Percentiles rank a stretch among this genome's conserved stretches.
Conservation (phyloP, 768 basidiomycete genomes). For the Tricholoma matsutake region DNA sequence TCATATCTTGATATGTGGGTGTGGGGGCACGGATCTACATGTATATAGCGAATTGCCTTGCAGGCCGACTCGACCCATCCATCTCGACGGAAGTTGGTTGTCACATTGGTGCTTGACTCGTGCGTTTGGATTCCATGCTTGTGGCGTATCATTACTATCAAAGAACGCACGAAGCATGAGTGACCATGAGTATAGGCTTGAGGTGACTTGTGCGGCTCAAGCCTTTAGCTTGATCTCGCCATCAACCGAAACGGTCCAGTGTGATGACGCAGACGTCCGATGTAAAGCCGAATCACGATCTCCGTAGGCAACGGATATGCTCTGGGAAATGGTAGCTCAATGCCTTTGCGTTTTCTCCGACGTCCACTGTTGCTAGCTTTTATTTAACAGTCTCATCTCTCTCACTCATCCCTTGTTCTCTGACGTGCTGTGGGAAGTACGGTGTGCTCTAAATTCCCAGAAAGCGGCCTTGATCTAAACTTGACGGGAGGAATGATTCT, state of each 20-base stretch:
- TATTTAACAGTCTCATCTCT: not conserved
- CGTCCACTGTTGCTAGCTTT: not conserved
- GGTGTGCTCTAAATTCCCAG: not conserved
- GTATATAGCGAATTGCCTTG: not conserved
- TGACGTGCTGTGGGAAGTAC: not conserved
- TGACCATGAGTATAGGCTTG: not conserved
- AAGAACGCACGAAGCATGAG: not conserved
- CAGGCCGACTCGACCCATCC: not conserved
- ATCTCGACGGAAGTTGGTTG: not conserved
- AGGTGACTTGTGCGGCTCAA: no score
- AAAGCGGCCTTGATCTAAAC: not conserved
- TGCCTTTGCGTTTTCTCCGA: not conserved
- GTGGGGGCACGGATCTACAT: not conserved
- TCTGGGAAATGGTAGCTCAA: not conserved
- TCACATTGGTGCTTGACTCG: not conserved
- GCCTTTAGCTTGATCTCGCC: not conserved
- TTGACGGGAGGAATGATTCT: no score
- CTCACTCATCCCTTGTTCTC: not conserved
- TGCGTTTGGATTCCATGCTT: not conserved
- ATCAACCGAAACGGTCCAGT: not conserved
- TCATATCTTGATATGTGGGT: not conserved
- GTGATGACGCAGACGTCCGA: not conserved
- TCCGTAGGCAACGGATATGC: not conserved
- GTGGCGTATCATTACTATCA: not conserved
- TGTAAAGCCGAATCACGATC: not conserved